phyloP scores from a whole-genome alignment of 2,329 filamentous ascomycete species.

The Teratosphaeria epicoccoides region DNA sequence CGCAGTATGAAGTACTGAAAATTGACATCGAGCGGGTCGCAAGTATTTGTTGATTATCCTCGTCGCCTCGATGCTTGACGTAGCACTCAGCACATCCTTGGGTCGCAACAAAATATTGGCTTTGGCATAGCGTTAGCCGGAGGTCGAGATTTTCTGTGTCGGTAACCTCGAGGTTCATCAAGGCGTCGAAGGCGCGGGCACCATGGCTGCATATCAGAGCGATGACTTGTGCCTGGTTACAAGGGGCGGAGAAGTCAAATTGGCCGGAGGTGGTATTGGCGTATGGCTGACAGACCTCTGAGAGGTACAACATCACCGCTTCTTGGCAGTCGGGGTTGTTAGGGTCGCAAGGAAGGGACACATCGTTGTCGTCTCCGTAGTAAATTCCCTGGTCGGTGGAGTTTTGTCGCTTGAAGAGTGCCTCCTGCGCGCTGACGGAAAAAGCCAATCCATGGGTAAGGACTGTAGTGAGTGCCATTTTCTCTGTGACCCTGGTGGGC shows the following conservation, averaged over 20 bases:
- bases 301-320: slow-evolving; percentile 7
- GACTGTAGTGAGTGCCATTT: too few relatives aligned
- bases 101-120: slow-evolving; percentile 13
- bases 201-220: slow-evolving; percentile 11
- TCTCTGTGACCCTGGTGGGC: too few relatives aligned
- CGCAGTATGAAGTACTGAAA: slow-evolving; percentile 17
- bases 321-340: too few relatives aligned
- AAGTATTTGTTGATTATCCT: slow-evolving; percentile 1
- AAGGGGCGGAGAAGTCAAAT: slow-evolving; percentile 15
- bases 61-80: slow-evolving; percentile 12
- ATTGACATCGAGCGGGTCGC: slow-evolving; percentile 3
- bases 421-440: too few relatives aligned
- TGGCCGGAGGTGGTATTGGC: slow-evolving; percentile 10
- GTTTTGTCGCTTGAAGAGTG: too few relatives aligned
- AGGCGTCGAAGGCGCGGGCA: slow-evolving; percentile 3
- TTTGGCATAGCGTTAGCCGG: too few relatives aligned
- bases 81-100: slow-evolving; percentile 17
- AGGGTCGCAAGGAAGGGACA: too few relatives aligned
- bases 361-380: too few relatives aligned
- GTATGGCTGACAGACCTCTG: slow-evolving; percentile 14
- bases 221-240: slow-evolving; percentile 16
- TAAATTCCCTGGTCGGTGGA: too few relatives aligned
- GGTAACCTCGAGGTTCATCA: neutral
- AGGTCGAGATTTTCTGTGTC: slow-evolving; percentile 13
- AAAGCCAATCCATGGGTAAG: too few relatives aligned